Evolutionary conservation across 306 rosid genomes (phyloP).

Genomic region (Crotalaria pallida): DNA sequence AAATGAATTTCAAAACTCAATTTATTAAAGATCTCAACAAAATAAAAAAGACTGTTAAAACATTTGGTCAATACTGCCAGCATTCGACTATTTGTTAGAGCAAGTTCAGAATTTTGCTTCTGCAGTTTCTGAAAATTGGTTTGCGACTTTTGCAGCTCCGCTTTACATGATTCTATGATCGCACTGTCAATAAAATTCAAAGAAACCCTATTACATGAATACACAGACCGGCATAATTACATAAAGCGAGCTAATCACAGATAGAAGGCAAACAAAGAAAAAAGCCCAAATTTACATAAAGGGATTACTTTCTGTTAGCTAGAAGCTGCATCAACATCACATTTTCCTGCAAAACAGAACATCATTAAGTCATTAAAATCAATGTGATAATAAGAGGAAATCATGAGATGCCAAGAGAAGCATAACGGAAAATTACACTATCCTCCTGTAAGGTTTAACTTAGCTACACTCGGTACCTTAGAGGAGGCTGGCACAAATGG

Average conservation of each 20-base stretch:
- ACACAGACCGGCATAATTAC: not conserved
- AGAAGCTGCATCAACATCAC: slow-evolving; percentile 45
- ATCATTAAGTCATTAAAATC: slow-evolving; percentile 2
- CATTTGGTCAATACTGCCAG: slow-evolving; percentile 43
- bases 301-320: slow-evolving; percentile 72
- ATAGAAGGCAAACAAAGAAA: not conserved
- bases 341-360: slow-evolving; percentile 57
- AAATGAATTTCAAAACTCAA: not conserved
- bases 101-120: slow-evolving; percentile 73
- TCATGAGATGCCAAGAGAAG: not conserved
- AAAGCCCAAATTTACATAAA: slow-evolving; percentile 16
- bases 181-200: slow-evolving; percentile 41
- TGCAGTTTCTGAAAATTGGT: slow-evolving; percentile 48
- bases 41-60: not conserved
- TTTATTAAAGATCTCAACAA: not conserved
- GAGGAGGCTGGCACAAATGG: too few relatives aligned
- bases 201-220: slow-evolving; percentile 23
- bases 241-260: not conserved
- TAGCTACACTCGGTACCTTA: too few relatives aligned
- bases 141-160: slow-evolving; percentile 54
- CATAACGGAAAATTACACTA: too few relatives aligned
- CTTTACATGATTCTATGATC: slow-evolving; percentile 44
- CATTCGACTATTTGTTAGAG: slow-evolving; percentile 63
- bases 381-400: not conserved
- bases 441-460: too few relatives aligned